Percentiles rank a stretch among this genome's conserved stretches.
These are phyloP conservation scores for Sclerotinia spermophila DNA, from an alignment of 2,329 filamentous ascomycete genomes.

Conservation along the genomic window DNA sequence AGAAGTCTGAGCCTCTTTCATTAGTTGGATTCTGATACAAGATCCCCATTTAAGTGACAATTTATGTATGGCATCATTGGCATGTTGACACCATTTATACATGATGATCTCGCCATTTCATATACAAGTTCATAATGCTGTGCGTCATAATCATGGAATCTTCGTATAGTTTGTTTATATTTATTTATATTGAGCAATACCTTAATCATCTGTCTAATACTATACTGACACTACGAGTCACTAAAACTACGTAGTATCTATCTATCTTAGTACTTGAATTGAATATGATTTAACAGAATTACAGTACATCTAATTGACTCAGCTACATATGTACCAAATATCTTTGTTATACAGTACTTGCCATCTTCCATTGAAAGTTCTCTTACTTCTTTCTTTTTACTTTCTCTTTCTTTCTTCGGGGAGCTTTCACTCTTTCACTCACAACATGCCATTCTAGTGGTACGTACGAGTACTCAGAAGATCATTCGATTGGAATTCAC, in stretches of 20 bases:
- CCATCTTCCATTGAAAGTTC: no score
- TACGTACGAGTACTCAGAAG: background rate
- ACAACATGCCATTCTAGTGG: background rate
- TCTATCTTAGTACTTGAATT: no score
- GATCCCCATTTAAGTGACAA: background rate
- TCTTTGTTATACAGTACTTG: background rate
- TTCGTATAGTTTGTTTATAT: background rate
- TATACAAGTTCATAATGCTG: background rate
- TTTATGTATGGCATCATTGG: background rate
- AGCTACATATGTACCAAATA: background rate
- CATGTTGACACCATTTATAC: background rate
- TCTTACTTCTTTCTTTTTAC: no score
- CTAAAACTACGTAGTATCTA: background rate
- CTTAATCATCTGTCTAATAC: background rate
- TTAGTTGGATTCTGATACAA: background rate
- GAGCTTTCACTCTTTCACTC: conserved; percentile 1
- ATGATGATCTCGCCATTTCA: background rate
- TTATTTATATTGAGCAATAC: no score
- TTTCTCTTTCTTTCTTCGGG: background rate
- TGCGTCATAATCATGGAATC: background rate
- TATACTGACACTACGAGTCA: background rate
- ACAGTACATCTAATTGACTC: background rate
- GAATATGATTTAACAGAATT: no score
- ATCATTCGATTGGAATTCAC: conserved; percentile 12
- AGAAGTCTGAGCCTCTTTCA: background rate